Evolutionary conservation across 805 yeast genomes (phyloP).

Genomic region (Hagleromyces aurorensis): DNA sequence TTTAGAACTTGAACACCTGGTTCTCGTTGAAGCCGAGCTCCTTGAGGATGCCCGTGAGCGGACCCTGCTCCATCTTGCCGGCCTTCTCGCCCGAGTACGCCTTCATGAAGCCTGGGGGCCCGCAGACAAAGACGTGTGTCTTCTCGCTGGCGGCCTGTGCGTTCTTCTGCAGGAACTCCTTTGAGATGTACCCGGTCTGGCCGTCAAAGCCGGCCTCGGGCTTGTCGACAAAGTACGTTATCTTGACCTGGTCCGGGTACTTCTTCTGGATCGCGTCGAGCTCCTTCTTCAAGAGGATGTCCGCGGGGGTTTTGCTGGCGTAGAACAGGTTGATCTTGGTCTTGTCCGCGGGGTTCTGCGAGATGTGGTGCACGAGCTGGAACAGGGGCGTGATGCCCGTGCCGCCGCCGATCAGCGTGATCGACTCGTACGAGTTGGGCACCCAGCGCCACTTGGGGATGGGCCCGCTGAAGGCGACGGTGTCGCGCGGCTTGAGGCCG

Average conservation of each 20-base stretch:
- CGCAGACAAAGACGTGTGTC: slow-evolving; percentile 81
- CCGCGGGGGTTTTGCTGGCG: slow-evolving; percentile 72
- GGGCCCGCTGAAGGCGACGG: slow-evolving; percentile 90
- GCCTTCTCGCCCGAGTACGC: slow-evolving; percentile 81
- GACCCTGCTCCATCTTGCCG: slow-evolving; percentile 92
- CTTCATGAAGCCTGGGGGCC: slow-evolving; percentile 87
- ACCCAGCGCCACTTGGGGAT: slow-evolving; percentile 84
- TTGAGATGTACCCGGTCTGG: slow-evolving; percentile 65
- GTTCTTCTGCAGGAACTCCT: slow-evolving; percentile 56
- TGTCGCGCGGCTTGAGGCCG: slow-evolving; percentile 66
- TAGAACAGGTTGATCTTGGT: slow-evolving; percentile 79
- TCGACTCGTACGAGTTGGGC: slow-evolving; percentile 72
- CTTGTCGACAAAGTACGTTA: slow-evolving; percentile 75
- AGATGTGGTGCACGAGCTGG: slow-evolving; percentile 73
- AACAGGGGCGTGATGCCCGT: slow-evolving; percentile 93
- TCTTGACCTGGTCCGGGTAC: slow-evolving; percentile 69
- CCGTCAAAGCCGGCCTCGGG: slow-evolving; percentile 43
- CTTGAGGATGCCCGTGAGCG: slow-evolving; percentile 75
- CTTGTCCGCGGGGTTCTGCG: slow-evolving; percentile 75
- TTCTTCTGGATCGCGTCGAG: slow-evolving; percentile 48
- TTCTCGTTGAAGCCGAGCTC: slow-evolving; percentile 85
- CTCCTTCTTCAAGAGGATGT: slow-evolving; percentile 72
- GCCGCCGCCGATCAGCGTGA: slow-evolving; percentile 90
- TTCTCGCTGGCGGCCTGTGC: slow-evolving; percentile 62
- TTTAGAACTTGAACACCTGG: slow-evolving; percentile 80